Evolutionary conservation across 2,329 filamentous ascomycete species (phyloP).

Genomic region (Zasmidium angulare): DNA sequence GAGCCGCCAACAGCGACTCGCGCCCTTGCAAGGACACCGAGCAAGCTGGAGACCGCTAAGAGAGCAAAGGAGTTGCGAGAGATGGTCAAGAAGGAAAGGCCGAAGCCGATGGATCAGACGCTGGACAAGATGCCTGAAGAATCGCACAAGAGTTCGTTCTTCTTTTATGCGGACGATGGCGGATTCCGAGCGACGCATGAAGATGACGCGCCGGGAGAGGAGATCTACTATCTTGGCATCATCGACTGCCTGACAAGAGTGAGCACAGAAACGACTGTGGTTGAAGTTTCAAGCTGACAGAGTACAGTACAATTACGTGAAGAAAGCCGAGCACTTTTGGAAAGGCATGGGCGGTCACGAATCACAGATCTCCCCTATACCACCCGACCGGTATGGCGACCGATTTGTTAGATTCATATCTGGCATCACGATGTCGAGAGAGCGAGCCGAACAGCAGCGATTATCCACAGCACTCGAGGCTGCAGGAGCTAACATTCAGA

Average conservation of each 20-base stretch:
- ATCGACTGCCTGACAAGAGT: constrained; percentile 98
- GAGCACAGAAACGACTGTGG: constrained; percentile 47
- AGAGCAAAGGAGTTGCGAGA: constrained; percentile 89
- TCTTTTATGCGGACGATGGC: constrained; percentile 93
- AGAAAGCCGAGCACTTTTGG: constrained; percentile 95
- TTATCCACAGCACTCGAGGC: constrained; percentile 30
- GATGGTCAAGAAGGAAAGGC: constrained; percentile 88
- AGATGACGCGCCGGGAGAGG: constrained; percentile 77
- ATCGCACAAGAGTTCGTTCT: constrained; percentile 67
- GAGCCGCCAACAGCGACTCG: constrained; percentile 29
- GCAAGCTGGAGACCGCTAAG: constrained; percentile 84
- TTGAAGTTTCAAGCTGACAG: neutral
- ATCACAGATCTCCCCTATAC: constrained; percentile 86
- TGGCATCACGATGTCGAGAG: constrained; percentile 83
- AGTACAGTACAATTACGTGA: constrained; percentile 81
- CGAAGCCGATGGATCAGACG: constrained; percentile 85
- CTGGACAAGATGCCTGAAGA: constrained; percentile 84
- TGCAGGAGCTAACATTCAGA: constrained; percentile 19
- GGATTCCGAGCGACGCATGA: constrained; percentile 92
- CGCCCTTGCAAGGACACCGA: constrained; percentile 78
- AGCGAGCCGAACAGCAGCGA: constrained; percentile 66
- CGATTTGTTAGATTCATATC: constrained; percentile 92
- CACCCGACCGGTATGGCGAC: constrained; percentile 87
- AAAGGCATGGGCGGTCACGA: constrained; percentile 85
- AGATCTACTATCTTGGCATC: constrained; percentile 97